Evolutionary conservation across 2,329 filamentous ascomycete species (phyloP), one percentile per base, ranked within the genome.

Genomic region (Colletotrichum agaves): DNA sequence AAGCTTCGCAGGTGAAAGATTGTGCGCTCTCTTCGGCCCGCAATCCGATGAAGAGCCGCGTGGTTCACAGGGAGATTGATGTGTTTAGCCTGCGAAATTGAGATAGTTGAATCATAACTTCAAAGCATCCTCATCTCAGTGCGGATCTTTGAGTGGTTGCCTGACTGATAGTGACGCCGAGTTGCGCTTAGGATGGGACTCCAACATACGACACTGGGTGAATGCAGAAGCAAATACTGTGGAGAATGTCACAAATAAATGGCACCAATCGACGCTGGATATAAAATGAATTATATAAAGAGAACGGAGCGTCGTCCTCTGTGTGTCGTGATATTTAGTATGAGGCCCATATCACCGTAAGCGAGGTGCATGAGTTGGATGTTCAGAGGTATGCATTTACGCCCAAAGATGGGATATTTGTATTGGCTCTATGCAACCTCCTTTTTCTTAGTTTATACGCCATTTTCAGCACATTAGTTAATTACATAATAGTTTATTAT

Each of bases 281-380:
- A 27, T 23, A 47, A 47, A 41, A 47, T 58, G 8, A 3, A 33
- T 21, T 41, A 49, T 39, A 50, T 46, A 19, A 52, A 23, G 15
- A 15, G 7, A 17, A 39, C 64, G 64, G 64, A 67, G 15, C 21
- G 12, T 43, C 31, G 27, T 15, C 31, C 53, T 67, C 64, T 61
- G 64, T 35, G n/a, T 44, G 27, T 27, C 27, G 27, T 57, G 35
- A 17, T 33, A 27, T 41, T 53, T 53, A n/a, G n/a, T n/a, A n/a
- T n/a, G n/a, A n/a, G n/a, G n/a, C n/a, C n/a, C n/a, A n/a, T n/a
- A n/a, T n/a, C n/a, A n/a, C n/a, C n/a, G n/a, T n/a, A n/a, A n/a
- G n/a, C n/a, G n/a, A n/a, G n/a, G n/a, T n/a, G n/a, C n/a, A n/a
- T n/a, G n/a, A n/a, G n/a, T n/a, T n/a, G n/a, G n/a, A n/a, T n/a